phyloP scores from a whole-genome alignment of 1,284 basidiomycete genomes.

The Marasmius sp. region DNA sequence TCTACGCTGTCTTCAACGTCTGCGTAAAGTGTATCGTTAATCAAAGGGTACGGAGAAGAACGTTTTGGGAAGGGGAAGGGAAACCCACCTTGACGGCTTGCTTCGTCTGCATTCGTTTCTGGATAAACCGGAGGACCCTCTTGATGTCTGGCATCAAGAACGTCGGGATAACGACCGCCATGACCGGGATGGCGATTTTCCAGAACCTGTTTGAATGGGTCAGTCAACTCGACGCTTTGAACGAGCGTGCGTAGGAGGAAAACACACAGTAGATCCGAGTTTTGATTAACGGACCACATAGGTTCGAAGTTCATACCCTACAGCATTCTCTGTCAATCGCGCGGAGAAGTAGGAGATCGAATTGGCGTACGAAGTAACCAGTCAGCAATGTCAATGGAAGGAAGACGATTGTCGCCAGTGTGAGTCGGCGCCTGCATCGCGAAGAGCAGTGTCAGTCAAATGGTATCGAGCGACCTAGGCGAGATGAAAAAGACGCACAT shows the following conservation, averaged over 20 bases:
- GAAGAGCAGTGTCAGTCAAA: not conserved
- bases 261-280: slow-evolving; percentile 54
- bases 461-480: slow-evolving; percentile 2
- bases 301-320: slow-evolving; percentile 69
- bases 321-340: not conserved
- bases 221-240: not conserved
- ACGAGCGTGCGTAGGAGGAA: not conserved
- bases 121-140: slow-evolving; percentile 42
- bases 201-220: slow-evolving; percentile 52
- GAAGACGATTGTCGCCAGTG: slow-evolving; percentile 66
- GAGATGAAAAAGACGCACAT: slow-evolving; percentile 43
- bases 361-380: slow-evolving; percentile 62
- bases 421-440: slow-evolving; percentile 41
- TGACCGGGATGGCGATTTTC: slow-evolving; percentile 62
- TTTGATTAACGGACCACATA: slow-evolving; percentile 49
- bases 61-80: no score
- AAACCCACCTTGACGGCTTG: slow-evolving; percentile 26
- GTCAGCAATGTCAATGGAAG: slow-evolving; percentile 68
- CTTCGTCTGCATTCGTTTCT: slow-evolving; percentile 36
- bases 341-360: not conserved
- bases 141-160: slow-evolving; percentile 57
- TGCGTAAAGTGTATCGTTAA: not conserved
- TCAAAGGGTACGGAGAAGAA: not conserved
- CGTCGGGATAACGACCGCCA: slow-evolving; percentile 52
- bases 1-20: not conserved